phyloP scores from a whole-genome alignment of 139 green algal genomes.

The Chlorella sp. region DNA sequence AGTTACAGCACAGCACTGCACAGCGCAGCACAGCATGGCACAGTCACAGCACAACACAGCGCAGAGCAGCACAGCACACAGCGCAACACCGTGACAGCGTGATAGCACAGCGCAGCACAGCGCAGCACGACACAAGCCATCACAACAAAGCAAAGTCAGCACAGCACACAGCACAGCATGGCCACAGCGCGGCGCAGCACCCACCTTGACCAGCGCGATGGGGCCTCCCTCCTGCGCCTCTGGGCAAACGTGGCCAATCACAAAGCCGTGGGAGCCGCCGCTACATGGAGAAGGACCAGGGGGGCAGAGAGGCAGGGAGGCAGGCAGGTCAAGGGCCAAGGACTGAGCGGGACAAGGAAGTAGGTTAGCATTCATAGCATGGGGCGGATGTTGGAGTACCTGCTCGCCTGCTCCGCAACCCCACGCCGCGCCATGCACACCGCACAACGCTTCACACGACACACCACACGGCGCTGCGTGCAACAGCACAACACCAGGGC shows the following conservation, averaged over 20 bases:
- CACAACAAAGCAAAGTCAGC: too few species aligned
- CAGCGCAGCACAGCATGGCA: not conserved
- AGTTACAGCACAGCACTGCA: not conserved
- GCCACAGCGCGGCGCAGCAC: not conserved
- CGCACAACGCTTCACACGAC: too few species aligned
- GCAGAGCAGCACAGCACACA: not conserved
- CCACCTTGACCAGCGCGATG: slow-evolving; percentile 83
- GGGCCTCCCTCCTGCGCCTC: slow-evolving; percentile 95
- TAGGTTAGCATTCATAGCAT: too few species aligned
- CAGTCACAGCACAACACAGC: not conserved
- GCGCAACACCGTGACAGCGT: not conserved
- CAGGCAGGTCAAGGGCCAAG: not conserved
- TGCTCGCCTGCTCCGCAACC: too few species aligned
- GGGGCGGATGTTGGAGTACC: too few species aligned
- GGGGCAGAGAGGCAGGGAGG: not conserved
- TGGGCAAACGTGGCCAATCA: slow-evolving; percentile 96
- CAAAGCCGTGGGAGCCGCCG: slow-evolving; percentile 97
- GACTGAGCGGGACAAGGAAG: too few species aligned
- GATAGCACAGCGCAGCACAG: slow-evolving; percentile 37
- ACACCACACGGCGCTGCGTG: too few species aligned
- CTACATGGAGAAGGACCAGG: slow-evolving; percentile 41
- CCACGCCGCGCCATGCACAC: too few species aligned
- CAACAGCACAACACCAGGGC: too few species aligned
- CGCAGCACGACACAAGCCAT: too few species aligned
- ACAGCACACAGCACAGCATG: too few species aligned